A percentile compares a stretch with the other conserved stretches of the same genome.
Conservation (phyloP, 805 yeast genomes). For the Candida alai region DNA sequence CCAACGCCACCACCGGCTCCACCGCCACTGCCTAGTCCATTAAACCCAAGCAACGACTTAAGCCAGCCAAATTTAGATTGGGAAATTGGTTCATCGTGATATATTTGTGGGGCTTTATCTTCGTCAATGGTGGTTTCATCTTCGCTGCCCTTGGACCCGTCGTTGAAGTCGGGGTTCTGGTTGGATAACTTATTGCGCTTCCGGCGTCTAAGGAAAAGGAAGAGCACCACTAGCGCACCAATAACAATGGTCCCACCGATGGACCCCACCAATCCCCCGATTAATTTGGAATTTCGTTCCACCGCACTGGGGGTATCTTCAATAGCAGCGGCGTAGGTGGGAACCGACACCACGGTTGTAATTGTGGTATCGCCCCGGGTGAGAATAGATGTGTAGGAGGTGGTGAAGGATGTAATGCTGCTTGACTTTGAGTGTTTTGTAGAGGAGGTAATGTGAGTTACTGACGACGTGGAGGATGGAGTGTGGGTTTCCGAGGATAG, state of each 20-base stretch:
- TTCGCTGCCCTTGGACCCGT: conserved; percentile 18
- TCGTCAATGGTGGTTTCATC: conserved; percentile 10
- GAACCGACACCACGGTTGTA: conserved; percentile 37
- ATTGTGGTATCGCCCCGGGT: conserved; percentile 30
- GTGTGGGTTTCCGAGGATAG: neutral
- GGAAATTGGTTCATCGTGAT: conserved; percentile 7
- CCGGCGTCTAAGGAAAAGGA: conserved; percentile 32
- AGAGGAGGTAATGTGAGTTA: conserved; percentile 1
- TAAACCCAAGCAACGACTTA: conserved; percentile 5
- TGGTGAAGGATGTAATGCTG: conserved; percentile 11
- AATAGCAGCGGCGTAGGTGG: conserved; percentile 25
- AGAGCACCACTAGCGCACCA: conserved; percentile 32
- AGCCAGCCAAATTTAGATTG: conserved; percentile 7
- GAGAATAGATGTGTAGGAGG: conserved; percentile 14
- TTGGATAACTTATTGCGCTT: conserved; percentile 28
- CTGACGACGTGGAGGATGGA: conserved; percentile 3
- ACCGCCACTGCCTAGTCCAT: conserved; percentile 6
- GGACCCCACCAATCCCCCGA: conserved; percentile 45
- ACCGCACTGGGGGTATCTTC: conserved; percentile 13
- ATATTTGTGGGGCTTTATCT: conserved; percentile 6
- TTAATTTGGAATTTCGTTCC: conserved; percentile 29
- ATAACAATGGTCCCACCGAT: conserved; percentile 44
- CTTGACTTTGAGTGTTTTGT: neutral
- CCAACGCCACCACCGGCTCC: conserved; percentile 12
- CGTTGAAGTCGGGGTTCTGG: conserved; percentile 43